A percentile compares a stretch with the other conserved stretches of the same genome.
Conservation (phyloP, 768 basidiomycete species). For the Tulasnella sp. region DNA sequence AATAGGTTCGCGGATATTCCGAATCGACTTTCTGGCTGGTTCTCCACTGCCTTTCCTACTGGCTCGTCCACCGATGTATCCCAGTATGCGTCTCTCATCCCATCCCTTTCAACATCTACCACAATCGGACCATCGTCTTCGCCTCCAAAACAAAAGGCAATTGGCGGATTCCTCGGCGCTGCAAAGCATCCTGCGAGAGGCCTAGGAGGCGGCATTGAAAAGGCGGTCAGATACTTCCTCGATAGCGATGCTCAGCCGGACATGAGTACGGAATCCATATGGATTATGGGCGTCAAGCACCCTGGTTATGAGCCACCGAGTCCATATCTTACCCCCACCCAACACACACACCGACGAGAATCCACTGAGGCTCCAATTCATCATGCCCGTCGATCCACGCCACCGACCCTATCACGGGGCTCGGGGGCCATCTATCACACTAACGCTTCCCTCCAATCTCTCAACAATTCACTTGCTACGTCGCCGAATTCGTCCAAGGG, state of each 20-base stretch:
- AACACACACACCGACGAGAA: slow-evolving; percentile 25
- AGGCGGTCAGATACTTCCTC: slow-evolving; percentile 79
- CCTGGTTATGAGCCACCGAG: slow-evolving; percentile 50
- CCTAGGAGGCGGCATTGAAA: slow-evolving; percentile 67
- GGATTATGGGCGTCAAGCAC: slow-evolving; percentile 79
- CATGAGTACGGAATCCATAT: slow-evolving; percentile 71
- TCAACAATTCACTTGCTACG: slow-evolving; percentile 21
- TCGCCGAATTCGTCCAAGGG: slow-evolving; percentile 17
- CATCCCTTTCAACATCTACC: slow-evolving; percentile 31
- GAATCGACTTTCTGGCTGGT: slow-evolving; percentile 68
- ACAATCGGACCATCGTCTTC: slow-evolving; percentile 25
- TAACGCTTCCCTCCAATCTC: slow-evolving; percentile 26
- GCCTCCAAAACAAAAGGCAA: slow-evolving; percentile 27
- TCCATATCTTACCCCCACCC: neutral
- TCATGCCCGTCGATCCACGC: slow-evolving; percentile 28
- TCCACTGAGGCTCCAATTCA: slow-evolving; percentile 34
- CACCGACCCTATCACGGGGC: slow-evolving; percentile 29
- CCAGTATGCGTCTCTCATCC: slow-evolving; percentile 35
- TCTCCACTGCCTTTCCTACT: slow-evolving; percentile 60
- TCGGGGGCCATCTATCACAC: slow-evolving; percentile 26
- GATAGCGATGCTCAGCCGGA: slow-evolving; percentile 84
- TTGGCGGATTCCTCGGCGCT: slow-evolving; percentile 48
- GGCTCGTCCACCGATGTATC: slow-evolving; percentile 62
- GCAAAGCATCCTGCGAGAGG: slow-evolving; percentile 33
- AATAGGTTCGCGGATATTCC: slow-evolving; percentile 42